A percentile compares a stretch with the other conserved stretches of the same genome.
Conservation (phyloP, 1,284 basidiomycete genomes). For the Hemileia vastatrix region DNA sequence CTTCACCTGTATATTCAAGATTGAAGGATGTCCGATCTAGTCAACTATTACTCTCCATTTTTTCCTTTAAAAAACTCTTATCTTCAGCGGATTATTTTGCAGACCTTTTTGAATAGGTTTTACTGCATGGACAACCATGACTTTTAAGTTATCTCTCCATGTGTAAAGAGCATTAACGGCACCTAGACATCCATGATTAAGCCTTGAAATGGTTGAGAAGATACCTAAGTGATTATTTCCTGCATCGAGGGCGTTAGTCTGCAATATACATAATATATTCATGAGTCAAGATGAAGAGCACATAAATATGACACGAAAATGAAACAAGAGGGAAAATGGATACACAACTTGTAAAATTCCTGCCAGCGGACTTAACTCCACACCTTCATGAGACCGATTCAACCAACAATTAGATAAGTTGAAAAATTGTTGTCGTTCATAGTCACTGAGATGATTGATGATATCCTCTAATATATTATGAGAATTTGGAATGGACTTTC, state of each 20-base stretch:
- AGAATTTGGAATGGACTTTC: background rate
- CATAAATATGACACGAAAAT: background rate
- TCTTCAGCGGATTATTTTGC: too few relatives aligned
- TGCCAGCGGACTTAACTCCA: background rate
- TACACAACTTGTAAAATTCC: constrained; percentile 22
- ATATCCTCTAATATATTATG: constrained; percentile 1
- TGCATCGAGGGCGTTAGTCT: constrained; percentile 18
- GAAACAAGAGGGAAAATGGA: background rate
- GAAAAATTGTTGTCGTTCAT: constrained; percentile 18
- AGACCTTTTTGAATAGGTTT: constrained; percentile 9
- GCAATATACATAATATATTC: background rate
- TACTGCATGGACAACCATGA: constrained; percentile 10
- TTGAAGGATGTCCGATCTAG: too few relatives aligned
- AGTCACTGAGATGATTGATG: constrained; percentile 6
- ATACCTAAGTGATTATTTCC: constrained; percentile 11
- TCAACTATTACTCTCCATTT: too few relatives aligned
- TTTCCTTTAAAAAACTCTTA: too few relatives aligned
- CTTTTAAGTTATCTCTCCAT: constrained; percentile 10
- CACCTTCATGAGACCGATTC: background rate
- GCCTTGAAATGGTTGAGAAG: constrained; percentile 12
- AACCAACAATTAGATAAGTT: constrained; percentile 20
- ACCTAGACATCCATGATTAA: constrained; percentile 20
- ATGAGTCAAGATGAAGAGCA: background rate
- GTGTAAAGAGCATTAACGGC: constrained; percentile 17
- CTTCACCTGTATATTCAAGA: constrained; percentile 14